Conservation (phyloP, 176 grass and related monocot species). For the Rhynchospora breviuscula region DNA sequence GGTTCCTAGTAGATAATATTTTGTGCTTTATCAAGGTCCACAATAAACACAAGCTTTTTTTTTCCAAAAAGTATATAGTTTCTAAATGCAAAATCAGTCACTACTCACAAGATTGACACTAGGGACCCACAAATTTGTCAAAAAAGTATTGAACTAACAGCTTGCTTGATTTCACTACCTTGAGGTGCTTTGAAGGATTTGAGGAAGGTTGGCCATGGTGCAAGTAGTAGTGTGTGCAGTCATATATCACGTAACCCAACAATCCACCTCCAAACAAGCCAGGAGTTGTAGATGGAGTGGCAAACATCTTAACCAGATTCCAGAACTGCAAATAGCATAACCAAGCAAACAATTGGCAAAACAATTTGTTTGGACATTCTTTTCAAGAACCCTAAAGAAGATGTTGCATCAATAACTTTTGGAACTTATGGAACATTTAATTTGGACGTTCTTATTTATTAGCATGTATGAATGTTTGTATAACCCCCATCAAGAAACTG, state of each 20-base stretch:
- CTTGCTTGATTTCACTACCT: constrained; percentile 25
- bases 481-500: not conserved
- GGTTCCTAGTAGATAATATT: not conserved
- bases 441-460: not conserved
- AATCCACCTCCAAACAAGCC: constrained; percentile 74
- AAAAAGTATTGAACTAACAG: not conserved
- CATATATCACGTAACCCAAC: constrained; percentile 90
- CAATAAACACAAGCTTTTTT: not conserved
- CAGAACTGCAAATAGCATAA: constrained; percentile 54
- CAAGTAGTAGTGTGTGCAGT: constrained; percentile 90
- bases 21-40: not conserved
- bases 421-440: not conserved
- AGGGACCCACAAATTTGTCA: not conserved
- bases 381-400: not conserved
- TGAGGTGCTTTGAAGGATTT: constrained; percentile 62
- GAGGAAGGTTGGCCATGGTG: constrained; percentile 86
- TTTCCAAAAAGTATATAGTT: not conserved
- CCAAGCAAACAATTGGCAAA: not conserved
- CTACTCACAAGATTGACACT: not conserved
- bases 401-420: not conserved
- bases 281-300: constrained; percentile 57
- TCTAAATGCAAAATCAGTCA: not conserved
- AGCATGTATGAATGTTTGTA: not conserved
- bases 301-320: constrained; percentile 55
- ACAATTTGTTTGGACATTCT: not conserved